Conservation (phyloP, 1,139 yeast genomes). For the Casaregolazyma suthepensis region DNA sequence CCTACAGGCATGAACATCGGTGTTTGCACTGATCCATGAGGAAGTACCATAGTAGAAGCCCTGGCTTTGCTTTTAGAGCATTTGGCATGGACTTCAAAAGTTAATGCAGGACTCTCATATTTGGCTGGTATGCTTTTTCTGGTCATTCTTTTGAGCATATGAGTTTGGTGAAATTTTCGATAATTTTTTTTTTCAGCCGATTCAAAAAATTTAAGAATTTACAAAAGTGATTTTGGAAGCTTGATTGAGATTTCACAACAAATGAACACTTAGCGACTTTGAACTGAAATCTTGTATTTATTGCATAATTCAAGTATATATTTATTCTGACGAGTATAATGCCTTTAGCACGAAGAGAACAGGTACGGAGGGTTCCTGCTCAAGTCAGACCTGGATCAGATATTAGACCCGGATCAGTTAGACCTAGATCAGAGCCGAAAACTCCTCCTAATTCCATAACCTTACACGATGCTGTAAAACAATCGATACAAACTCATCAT, state of each 20-base stretch:
- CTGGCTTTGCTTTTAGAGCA: conserved; percentile 41
- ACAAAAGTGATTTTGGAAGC: background rate
- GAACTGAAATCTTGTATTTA: too few species aligned
- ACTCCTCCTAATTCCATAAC: conserved; percentile 1
- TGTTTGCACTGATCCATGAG: conserved; percentile 40
- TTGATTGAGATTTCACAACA: background rate
- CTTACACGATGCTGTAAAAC: conserved; percentile 47
- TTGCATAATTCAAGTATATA: background rate
- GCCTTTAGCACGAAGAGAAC: background rate
- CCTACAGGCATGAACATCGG: conserved; percentile 47
- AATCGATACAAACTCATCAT: conserved; percentile 70
- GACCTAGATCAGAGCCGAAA: conserved; percentile 1
- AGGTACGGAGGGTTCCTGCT: conserved; percentile 1
- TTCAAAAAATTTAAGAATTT: background rate
- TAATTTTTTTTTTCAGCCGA: conserved; percentile 1
- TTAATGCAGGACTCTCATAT: conserved; percentile 27
- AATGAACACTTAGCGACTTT: background rate
- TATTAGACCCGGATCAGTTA: too few species aligned
- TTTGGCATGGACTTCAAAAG: conserved; percentile 35
- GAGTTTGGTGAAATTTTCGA: background rate
- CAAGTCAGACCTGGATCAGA: conserved; percentile 3
- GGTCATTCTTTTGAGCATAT: conserved; percentile 8
- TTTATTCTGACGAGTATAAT: background rate
- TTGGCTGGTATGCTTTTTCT: background rate
- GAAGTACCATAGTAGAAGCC: conserved; percentile 37